Evolutionary conservation across 2,329 filamentous ascomycete species (phyloP).

Genomic region (Penicillium palitans): DNA sequence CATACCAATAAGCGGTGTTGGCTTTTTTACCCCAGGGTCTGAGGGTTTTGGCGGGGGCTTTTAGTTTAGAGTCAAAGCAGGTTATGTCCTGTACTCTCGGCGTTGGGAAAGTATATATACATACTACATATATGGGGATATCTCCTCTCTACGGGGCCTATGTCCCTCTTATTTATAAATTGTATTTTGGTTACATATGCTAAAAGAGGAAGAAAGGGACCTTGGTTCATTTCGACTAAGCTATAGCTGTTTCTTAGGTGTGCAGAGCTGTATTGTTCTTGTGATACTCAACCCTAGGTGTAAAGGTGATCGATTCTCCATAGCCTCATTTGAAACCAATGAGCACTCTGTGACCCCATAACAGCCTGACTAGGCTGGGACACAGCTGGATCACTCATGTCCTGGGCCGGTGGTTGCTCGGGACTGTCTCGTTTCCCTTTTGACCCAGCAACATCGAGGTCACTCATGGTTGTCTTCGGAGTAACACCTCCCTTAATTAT

Average conservation of each 20-base stretch:
- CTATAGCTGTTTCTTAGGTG: neutral
- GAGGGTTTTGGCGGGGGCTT: neutral
- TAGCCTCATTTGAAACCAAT: neutral
- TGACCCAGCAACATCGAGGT: too few species aligned
- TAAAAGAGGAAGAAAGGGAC: neutral
- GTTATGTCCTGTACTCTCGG: neutral
- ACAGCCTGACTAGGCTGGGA: neutral
- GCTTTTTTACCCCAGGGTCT: neutral
- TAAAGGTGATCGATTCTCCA: too few species aligned
- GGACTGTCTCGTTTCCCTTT: neutral
- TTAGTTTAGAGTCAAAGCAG: neutral
- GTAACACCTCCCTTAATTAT: too few species aligned
- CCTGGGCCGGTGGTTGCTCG: neutral
- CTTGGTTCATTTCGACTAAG: neutral
- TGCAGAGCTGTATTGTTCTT: neutral
- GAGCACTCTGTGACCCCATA: neutral
- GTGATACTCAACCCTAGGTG: neutral
- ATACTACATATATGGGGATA: neutral
- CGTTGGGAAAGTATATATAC: neutral
- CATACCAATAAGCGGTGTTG: neutral
- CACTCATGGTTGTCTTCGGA: too few species aligned
- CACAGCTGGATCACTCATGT: neutral
- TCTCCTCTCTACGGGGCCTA: neutral
- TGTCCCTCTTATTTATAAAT: neutral
- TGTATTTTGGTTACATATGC: neutral